Conservation (phyloP, 805 yeast species). For the Candida sakaeoensis region DNA sequence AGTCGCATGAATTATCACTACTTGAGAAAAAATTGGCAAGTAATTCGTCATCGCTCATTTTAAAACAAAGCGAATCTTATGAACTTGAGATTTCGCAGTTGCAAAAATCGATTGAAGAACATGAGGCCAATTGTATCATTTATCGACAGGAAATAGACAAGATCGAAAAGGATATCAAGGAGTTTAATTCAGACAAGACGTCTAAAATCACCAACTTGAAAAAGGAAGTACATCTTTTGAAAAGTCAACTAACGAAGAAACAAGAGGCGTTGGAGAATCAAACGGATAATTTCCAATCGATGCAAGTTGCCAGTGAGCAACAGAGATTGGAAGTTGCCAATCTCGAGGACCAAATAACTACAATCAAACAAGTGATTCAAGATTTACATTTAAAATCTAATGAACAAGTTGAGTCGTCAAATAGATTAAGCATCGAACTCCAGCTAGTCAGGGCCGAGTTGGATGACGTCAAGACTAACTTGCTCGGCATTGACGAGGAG, state of each 20-base stretch:
- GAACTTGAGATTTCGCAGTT: constrained; percentile 44
- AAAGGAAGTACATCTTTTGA: constrained; percentile 42
- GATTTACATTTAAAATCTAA: constrained; percentile 18
- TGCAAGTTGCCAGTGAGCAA: constrained; percentile 72
- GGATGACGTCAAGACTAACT: constrained; percentile 54
- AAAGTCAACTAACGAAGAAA: constrained; percentile 31
- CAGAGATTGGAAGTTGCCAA: constrained; percentile 50
- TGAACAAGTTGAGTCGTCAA: constrained; percentile 8
- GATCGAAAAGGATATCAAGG: constrained; percentile 75
- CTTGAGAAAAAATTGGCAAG: constrained; percentile 52
- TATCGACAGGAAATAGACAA: constrained; percentile 43
- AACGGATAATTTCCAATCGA: constrained; percentile 55
- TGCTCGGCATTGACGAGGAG: constrained; percentile 74
- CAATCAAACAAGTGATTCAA: constrained; percentile 27
- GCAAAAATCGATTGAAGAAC: constrained; percentile 31
- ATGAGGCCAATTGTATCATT: constrained; percentile 24
- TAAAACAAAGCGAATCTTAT: constrained; percentile 47
- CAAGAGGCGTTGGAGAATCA: constrained; percentile 42
- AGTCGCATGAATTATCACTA: constrained; percentile 55
- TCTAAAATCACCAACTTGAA: constrained; percentile 68
- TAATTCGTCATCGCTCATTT: constrained; percentile 54
- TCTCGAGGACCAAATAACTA: constrained; percentile 39
- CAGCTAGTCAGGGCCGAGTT: constrained; percentile 26
- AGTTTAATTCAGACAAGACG: constrained; percentile 76
- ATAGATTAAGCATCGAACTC: constrained; percentile 19